These are phyloP conservation scores for Ettlia oleoabundans DNA, from an alignment of 139 green algal genomes.

Conservation along the genomic window DNA sequence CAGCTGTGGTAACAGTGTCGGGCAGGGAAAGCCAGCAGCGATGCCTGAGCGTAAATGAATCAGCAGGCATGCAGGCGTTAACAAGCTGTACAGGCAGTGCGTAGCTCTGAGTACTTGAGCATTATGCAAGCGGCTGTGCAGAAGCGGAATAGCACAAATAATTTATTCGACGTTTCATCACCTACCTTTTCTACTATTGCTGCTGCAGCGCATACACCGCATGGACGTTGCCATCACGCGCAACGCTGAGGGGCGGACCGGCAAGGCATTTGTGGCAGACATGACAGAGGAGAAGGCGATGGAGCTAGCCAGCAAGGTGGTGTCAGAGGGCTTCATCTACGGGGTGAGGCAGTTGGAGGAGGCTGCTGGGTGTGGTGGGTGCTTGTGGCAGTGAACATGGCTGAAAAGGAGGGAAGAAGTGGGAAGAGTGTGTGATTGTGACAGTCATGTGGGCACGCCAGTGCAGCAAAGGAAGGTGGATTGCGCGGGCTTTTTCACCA, in stretches of 20 bases:
- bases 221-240: conserved; percentile 76
- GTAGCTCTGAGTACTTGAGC: no score
- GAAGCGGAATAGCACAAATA: no score
- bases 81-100: no score
- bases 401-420: neutral
- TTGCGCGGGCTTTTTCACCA: no score
- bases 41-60: no score
- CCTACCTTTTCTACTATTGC: neutral
- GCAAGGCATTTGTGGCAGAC: conserved; percentile 50
- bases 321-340: conserved; percentile 81
- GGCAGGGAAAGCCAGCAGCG: no score
- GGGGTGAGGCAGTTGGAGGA: conserved; percentile 1
- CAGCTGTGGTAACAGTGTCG: no score
- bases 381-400: neutral
- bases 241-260: conserved; percentile 75
- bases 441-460: no score
- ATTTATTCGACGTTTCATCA: no score
- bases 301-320: conserved; percentile 80
- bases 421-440: neutral
- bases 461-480: no score
- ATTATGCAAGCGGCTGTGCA: no score
- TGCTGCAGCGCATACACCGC: conserved; percentile 25
- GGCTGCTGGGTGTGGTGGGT: neutral
- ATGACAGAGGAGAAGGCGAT: conserved; percentile 87
- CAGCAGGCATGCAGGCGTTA: no score